Conservation (phyloP, 1,139 yeast species). For the Yamadazyma atmosphaerica region DNA sequence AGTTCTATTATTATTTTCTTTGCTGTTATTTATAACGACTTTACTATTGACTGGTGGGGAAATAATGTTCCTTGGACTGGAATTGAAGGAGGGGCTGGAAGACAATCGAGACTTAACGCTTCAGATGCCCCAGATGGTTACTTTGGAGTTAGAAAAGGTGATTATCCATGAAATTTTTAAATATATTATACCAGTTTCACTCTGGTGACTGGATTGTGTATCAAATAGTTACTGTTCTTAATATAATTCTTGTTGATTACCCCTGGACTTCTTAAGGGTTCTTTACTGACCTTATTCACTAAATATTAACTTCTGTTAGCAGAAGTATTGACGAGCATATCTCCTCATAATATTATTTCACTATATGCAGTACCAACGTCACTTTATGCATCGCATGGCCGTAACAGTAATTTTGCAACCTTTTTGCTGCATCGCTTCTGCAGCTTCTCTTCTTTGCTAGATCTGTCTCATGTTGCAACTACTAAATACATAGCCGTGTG, state of each 20-base stretch:
- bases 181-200: neutral
- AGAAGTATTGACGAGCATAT: too few relatives aligned
- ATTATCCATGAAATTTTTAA: constrained; percentile 37
- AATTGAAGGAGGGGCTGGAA: constrained; percentile 24
- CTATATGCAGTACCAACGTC: neutral
- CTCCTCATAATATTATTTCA: too few relatives aligned
- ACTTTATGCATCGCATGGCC: neutral
- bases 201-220: too few relatives aligned
- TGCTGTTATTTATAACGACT: constrained; percentile 47
- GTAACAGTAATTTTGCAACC: constrained; percentile 11
- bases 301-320: too few relatives aligned
- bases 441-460: too few relatives aligned
- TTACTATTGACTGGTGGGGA: constrained; percentile 58
- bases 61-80: constrained; percentile 37
- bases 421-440: too few relatives aligned
- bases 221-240: too few relatives aligned
- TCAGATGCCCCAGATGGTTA: constrained; percentile 39
- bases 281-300: too few relatives aligned
- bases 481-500: too few relatives aligned
- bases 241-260: too few relatives aligned
- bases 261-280: too few relatives aligned
- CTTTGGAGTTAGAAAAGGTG: constrained; percentile 45
- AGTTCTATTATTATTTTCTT: constrained; percentile 54
- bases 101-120: constrained; percentile 17
- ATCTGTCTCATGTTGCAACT: too few relatives aligned